Percentiles rank a stretch among this genome's conserved stretches.
These are phyloP conservation scores for Hibiscus syriacus DNA, from an alignment of 345 rosid genomes.

Conservation along the genomic window DNA sequence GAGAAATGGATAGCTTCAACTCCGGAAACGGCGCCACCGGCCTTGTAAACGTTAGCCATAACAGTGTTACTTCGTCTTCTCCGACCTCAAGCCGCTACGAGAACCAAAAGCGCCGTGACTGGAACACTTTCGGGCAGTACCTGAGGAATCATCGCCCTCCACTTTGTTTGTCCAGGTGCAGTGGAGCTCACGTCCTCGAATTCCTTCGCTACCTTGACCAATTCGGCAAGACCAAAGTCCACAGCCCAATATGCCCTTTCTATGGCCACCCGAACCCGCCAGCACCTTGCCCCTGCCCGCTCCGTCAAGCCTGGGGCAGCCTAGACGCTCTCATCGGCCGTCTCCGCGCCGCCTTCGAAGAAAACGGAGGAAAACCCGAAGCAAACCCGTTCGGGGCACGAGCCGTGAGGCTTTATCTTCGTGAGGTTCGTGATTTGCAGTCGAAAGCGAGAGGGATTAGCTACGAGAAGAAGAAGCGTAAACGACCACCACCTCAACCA, in stretches of 20 bases:
- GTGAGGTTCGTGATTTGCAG: conserved; percentile 65
- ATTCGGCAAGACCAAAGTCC: conserved; percentile 67
- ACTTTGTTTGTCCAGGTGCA: conserved; percentile 44
- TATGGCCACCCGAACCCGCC: conserved; percentile 63
- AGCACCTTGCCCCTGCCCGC: conserved; percentile 67
- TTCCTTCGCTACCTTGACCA: conserved; percentile 70
- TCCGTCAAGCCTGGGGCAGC: conserved; percentile 74
- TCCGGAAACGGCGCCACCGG: background rate
- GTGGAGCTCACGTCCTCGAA: conserved; percentile 66
- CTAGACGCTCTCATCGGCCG: conserved; percentile 66
- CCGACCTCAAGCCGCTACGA: conserved; percentile 47
- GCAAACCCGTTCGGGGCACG: conserved; percentile 67
- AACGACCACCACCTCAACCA: conserved; percentile 42
- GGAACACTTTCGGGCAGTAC: conserved; percentile 72
- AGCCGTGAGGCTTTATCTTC: conserved; percentile 58
- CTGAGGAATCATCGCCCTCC: conserved; percentile 58
- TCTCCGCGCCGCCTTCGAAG: conserved; percentile 64
- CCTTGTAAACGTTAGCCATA: background rate
- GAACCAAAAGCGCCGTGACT: conserved; percentile 70
- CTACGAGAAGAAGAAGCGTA: conserved; percentile 74
- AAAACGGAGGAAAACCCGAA: conserved; percentile 61
- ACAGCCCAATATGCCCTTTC: conserved; percentile 53
- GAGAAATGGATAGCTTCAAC: conserved; percentile 13
- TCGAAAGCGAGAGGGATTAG: conserved; percentile 65
- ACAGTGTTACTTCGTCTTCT: conserved; percentile 12